Evolutionary conservation across 1,284 basidiomycete species (phyloP).

Genomic region (Tausonia pullulans): DNA sequence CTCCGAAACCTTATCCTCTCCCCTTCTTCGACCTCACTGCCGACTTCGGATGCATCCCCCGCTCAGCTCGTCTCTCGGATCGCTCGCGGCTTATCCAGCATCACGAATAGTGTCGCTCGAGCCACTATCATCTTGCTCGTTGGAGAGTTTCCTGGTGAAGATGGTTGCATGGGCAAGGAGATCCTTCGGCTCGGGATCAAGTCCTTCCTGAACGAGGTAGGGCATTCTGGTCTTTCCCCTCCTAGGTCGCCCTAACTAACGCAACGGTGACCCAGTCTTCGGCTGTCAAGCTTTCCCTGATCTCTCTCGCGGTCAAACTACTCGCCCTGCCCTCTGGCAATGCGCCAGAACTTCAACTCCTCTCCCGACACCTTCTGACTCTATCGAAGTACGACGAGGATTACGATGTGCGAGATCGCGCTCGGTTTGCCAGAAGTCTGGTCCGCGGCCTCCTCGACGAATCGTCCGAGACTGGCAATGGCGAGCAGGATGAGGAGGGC

Average conservation of each 20-base stretch:
- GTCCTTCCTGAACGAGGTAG: constrained; percentile 58
- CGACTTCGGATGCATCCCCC: constrained; percentile 38
- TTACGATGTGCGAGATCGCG: constrained; percentile 80
- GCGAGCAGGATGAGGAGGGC: constrained; percentile 29
- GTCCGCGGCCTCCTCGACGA: constrained; percentile 41
- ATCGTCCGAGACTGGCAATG: constrained; percentile 20
- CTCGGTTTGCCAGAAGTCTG: constrained; percentile 63
- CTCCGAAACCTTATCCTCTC: constrained; percentile 68
- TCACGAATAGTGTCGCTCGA: constrained; percentile 62
- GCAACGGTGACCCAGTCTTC: constrained; percentile 19
- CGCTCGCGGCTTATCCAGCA: constrained; percentile 60
- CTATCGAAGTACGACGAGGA: constrained; percentile 78
- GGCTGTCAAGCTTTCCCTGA: constrained; percentile 63
- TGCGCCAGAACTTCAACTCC: constrained; percentile 34
- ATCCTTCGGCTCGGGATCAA: constrained; percentile 64
- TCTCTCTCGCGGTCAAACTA: constrained; percentile 74
- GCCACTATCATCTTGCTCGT: constrained; percentile 84
- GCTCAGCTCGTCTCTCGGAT: constrained; percentile 60
- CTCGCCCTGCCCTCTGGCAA: constrained; percentile 44
- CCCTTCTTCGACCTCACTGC: constrained; percentile 28
- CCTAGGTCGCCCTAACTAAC: background rate
- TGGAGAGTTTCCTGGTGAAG: constrained; percentile 59
- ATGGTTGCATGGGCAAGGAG: constrained; percentile 47
- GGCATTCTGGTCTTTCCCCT: constrained; percentile 13
- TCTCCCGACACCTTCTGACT: constrained; percentile 61